phyloP scores from a whole-genome alignment of 495 filamentous ascomycete genomes.

The Aspergillus bertholletiae region DNA sequence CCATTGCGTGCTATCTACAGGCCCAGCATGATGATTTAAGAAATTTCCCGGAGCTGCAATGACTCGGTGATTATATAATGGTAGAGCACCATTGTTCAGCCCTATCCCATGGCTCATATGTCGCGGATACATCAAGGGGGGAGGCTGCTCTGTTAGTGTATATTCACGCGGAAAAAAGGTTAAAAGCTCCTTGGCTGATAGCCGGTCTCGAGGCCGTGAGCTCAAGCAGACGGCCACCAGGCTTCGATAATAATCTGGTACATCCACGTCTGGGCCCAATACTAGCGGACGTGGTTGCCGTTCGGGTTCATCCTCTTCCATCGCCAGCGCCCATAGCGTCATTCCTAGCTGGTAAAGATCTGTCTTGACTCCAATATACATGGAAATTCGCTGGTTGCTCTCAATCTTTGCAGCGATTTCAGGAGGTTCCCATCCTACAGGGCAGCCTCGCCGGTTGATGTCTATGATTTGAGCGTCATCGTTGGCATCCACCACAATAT shows the following conservation, averaged over 20 bases:
- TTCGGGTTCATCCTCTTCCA: slow-evolving; percentile 87
- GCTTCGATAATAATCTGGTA: slow-evolving; percentile 58
- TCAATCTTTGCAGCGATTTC: slow-evolving; percentile 86
- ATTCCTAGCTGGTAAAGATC: slow-evolving; percentile 95
- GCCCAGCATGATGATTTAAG: slow-evolving; percentile 9
- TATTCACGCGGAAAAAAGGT: slow-evolving; percentile 40
- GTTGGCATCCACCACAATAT: slow-evolving; percentile 85
- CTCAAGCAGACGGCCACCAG: slow-evolving; percentile 58
- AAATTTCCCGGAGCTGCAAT: slow-evolving; percentile 8
- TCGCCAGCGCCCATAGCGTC: slow-evolving; percentile 92
- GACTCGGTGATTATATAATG: slow-evolving; percentile 15
- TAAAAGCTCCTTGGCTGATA: slow-evolving; percentile 56
- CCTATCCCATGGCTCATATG: slow-evolving; percentile 16
- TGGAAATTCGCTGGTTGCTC: slow-evolving; percentile 87
- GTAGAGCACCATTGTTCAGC: slow-evolving; percentile 16
- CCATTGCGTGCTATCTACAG: neutral
- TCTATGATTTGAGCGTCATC: slow-evolving; percentile 96
- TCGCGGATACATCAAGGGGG: slow-evolving; percentile 8
- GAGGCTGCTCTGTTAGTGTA: neutral
- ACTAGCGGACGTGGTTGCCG: slow-evolving; percentile 67
- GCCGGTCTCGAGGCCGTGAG: slow-evolving; percentile 49
- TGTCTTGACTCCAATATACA: slow-evolving; percentile 98
- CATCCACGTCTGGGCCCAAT: slow-evolving; percentile 38
- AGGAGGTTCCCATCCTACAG: slow-evolving; percentile 96
- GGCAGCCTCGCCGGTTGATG: slow-evolving; percentile 94